phyloP scores from a whole-genome alignment of 164 flowering plant genomes.

The Cinnamomum chago region DNA sequence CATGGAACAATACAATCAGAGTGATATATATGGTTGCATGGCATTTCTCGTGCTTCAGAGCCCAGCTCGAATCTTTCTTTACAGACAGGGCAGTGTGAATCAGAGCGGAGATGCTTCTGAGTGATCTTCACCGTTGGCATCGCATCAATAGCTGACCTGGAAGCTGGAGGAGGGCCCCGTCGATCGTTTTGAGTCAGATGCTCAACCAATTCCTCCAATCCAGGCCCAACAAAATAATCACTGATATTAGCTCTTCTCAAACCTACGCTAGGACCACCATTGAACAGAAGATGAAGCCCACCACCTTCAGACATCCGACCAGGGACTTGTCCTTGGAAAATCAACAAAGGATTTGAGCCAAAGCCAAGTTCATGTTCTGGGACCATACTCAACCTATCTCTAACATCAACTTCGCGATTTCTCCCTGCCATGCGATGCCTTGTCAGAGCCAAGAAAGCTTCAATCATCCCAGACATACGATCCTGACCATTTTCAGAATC shows the following conservation, averaged over 20 bases:
- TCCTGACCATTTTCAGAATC: conserved; percentile 41
- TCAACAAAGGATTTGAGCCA: conserved; percentile 54
- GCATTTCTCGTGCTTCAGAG: conserved; percentile 68
- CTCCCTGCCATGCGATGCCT: conserved; percentile 50
- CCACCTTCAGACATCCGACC: conserved; percentile 51
- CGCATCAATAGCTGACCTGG: conserved; percentile 65
- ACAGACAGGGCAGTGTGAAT: conserved; percentile 79
- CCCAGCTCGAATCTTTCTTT: conserved; percentile 74
- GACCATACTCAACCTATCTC: conserved; percentile 42
- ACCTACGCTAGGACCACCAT: conserved; percentile 62
- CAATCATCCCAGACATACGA: conserved; percentile 50
- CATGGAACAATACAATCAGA: conserved; percentile 85
- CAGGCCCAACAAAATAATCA: conserved; percentile 79
- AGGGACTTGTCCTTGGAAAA: conserved; percentile 78
- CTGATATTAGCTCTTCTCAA: conserved; percentile 55
- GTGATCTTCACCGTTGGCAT: conserved; percentile 75
- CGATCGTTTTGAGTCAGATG: conserved; percentile 49
- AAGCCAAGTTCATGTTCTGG: conserved; percentile 34
- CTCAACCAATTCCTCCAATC: conserved; percentile 75
- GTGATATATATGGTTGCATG: conserved; percentile 77
- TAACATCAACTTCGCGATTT: conserved; percentile 32
- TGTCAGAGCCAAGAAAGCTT: conserved; percentile 69
- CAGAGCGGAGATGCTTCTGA: conserved; percentile 64
- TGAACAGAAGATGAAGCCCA: conserved; percentile 55
- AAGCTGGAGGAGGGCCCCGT: conserved; percentile 75